These are phyloP conservation scores for Epichloe gansuensis DNA, from an alignment of 2,329 filamentous ascomycete species.

Conservation along the genomic window DNA sequence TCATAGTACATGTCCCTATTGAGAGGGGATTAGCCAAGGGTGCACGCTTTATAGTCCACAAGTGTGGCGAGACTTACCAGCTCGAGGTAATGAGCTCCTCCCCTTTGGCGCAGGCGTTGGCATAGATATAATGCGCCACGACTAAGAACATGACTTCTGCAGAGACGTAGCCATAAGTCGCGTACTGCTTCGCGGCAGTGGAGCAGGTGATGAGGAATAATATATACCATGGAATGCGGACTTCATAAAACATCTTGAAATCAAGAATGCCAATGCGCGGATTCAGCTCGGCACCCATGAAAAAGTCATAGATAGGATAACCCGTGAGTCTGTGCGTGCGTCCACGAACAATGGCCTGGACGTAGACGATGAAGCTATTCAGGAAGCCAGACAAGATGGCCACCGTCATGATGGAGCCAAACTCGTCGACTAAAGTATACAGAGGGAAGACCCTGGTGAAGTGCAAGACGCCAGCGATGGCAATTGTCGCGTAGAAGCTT, in stretches of 20 bases:
- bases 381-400: slow-evolving; percentile 88
- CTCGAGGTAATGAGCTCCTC: slow-evolving; percentile 84
- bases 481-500: slow-evolving; percentile 80
- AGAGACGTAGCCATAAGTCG: slow-evolving; percentile 73
- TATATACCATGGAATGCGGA: slow-evolving; percentile 75
- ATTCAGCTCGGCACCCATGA: slow-evolving; percentile 82
- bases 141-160: slow-evolving; percentile 72
- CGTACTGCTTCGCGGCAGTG: slow-evolving; percentile 70
- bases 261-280: slow-evolving; percentile 66
- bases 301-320: slow-evolving; percentile 72
- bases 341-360: slow-evolving; percentile 69
- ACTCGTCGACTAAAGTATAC: slow-evolving; percentile 88
- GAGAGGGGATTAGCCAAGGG: too few relatives aligned
- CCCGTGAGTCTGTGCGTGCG: slow-evolving; percentile 61
- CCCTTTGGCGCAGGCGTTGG: slow-evolving; percentile 83
- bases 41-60: too few relatives aligned
- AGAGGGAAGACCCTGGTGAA: slow-evolving; percentile 75
- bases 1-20: slow-evolving; percentile 78
- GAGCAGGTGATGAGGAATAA: slow-evolving; percentile 70
- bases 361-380: slow-evolving; percentile 72
- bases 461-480: slow-evolving; percentile 59
- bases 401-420: slow-evolving; percentile 83
- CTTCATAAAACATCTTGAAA: slow-evolving; percentile 94
- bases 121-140: slow-evolving; percentile 84
- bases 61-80: slow-evolving; percentile 29